Percentiles rank a stretch among this genome's conserved stretches.
phyloP scores from a whole-genome alignment of 257 asterid species.

The Solanum paucissectum region DNA sequence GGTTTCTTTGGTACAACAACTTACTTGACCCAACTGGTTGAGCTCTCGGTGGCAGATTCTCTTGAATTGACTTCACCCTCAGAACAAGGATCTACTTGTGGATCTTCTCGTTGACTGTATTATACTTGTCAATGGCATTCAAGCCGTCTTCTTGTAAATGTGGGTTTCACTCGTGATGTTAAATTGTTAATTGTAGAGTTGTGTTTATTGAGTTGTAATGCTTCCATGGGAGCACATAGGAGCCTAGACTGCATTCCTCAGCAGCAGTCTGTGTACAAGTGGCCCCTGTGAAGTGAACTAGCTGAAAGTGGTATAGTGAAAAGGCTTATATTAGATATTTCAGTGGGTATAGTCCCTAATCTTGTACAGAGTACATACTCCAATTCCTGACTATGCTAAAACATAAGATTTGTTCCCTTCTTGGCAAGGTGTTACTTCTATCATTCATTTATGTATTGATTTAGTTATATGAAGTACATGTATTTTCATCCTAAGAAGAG shows the following conservation, averaged over 20 bases:
- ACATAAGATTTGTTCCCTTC: not conserved
- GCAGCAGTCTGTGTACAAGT: not conserved
- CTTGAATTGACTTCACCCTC: not conserved
- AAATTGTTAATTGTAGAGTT: slow-evolving; percentile 5
- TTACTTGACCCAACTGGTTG: not conserved
- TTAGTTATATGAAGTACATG: not conserved
- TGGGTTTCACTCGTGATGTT: not conserved
- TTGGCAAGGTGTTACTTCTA: not conserved
- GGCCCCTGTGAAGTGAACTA: not conserved
- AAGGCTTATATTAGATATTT: not conserved
- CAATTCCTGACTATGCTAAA: not conserved
- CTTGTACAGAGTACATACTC: not conserved
- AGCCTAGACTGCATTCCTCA: not conserved
- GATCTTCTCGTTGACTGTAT: not conserved
- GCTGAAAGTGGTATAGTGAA: slow-evolving; percentile 3
- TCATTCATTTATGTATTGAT: not conserved
- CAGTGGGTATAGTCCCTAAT: not conserved
- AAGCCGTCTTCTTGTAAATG: slow-evolving; percentile 4
- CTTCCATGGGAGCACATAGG: not conserved
- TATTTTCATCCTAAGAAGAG: not conserved
- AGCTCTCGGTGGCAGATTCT: not conserved
- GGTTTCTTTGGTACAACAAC: not conserved
- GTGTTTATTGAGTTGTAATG: not conserved
- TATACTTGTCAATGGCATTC: not conserved
- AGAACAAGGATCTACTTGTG: not conserved